These are phyloP conservation scores for Colletotrichum noveboracense DNA, from an alignment of 2,329 filamentous ascomycete species.

Conservation along the genomic window DNA sequence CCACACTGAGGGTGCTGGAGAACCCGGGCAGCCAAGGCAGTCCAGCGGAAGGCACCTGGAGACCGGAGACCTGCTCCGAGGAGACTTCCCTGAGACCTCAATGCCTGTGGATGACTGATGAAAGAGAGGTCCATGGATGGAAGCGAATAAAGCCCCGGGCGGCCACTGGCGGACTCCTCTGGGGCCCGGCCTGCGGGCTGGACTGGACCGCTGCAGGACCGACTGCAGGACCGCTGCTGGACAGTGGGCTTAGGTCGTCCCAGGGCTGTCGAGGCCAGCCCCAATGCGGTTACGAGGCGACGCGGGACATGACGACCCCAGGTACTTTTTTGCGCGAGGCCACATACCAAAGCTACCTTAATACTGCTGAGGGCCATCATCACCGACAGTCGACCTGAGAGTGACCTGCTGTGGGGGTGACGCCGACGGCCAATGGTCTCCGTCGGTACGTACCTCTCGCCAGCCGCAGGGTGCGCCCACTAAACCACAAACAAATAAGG, in stretches of 20 bases:
- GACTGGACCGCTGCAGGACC: neutral
- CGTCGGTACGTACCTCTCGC: neutral
- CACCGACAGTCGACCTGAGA: slow-evolving; percentile 1
- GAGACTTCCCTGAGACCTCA: neutral
- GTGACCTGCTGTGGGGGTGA: neutral
- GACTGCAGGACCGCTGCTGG: neutral
- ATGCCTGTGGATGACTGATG: neutral
- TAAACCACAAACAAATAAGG: neutral
- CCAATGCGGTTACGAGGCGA: neutral
- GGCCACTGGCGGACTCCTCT: neutral
- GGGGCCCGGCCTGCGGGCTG: neutral
- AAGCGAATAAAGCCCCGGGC: neutral
- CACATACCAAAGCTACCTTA: neutral
- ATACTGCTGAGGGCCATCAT: neutral
- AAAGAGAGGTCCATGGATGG: neutral
- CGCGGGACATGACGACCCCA: neutral
- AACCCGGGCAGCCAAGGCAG: neutral
- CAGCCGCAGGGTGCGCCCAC: neutral
- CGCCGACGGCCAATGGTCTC: neutral
- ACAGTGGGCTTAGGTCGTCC: neutral
- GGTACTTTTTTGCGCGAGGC: neutral
- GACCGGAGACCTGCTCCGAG: neutral
- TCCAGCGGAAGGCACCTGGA: neutral
- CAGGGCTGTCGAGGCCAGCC: neutral
- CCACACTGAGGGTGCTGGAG: neutral